phyloP scores from a whole-genome alignment of 2,329 filamentous ascomycete genomes.

The Alternaria angustiovoidea region DNA sequence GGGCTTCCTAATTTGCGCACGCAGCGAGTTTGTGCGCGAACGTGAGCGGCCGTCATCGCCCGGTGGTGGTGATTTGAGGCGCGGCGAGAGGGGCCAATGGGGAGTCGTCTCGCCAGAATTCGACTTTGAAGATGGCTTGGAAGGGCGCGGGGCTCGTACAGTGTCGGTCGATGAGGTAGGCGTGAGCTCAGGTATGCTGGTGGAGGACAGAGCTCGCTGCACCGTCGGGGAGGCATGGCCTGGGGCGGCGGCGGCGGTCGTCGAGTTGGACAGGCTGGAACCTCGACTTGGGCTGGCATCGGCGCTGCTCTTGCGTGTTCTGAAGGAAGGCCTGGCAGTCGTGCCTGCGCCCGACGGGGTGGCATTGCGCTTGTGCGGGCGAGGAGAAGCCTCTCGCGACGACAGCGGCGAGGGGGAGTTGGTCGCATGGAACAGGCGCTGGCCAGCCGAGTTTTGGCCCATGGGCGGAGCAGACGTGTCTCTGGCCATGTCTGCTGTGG shows the following conservation, averaged over 20 bases:
- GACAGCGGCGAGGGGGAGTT: slow-evolving; percentile 52
- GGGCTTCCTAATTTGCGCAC: slow-evolving; percentile 45
- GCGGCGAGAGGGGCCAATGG: slow-evolving; percentile 80
- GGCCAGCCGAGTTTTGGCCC: slow-evolving; percentile 36
- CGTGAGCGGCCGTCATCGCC: slow-evolving; percentile 42
- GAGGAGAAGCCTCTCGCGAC: slow-evolving; percentile 59
- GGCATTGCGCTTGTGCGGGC: slow-evolving; percentile 41
- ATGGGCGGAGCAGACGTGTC: slow-evolving; percentile 23
- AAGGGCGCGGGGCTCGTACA: slow-evolving; percentile 68
- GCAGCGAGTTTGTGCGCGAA: slow-evolving; percentile 56
- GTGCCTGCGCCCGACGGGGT: slow-evolving; percentile 28
- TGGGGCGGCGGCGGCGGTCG: slow-evolving; percentile 40
- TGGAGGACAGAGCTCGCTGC: slow-evolving; percentile 72
- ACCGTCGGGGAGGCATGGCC: slow-evolving; percentile 69
- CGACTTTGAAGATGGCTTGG: slow-evolving; percentile 66
- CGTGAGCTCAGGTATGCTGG: slow-evolving; percentile 71
- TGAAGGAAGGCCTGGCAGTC: slow-evolving; percentile 38
- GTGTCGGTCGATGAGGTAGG: slow-evolving; percentile 66
- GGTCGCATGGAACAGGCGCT: slow-evolving; percentile 42
- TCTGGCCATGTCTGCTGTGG: slow-evolving; percentile 20
- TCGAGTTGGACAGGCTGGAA: slow-evolving; percentile 43
- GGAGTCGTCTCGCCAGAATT: slow-evolving; percentile 60
- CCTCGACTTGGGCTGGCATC: slow-evolving; percentile 54
- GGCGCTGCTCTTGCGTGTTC: slow-evolving; percentile 56
- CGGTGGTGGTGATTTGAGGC: slow-evolving; percentile 76